Evolutionary conservation across 805 yeast genomes (phyloP).

Genomic region (Grigorovia humatica): DNA sequence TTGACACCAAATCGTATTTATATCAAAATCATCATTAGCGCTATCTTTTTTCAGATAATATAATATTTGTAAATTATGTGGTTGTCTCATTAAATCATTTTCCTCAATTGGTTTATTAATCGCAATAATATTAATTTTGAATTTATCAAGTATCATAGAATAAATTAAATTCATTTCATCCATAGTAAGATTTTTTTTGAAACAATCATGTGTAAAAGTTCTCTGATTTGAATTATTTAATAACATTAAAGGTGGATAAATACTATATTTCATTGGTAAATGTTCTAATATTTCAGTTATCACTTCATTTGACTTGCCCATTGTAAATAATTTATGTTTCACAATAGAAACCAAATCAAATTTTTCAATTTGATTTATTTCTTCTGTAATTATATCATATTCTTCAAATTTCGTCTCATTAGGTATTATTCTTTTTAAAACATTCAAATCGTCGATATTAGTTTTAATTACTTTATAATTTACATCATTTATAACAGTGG

Average conservation of each 20-base stretch:
- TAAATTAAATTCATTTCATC: conserved; percentile 10
- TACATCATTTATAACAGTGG: conserved; percentile 3
- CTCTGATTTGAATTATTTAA: conserved; percentile 36
- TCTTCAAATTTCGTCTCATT: conserved; percentile 1
- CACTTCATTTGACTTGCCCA: not conserved
- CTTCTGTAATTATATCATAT: conserved; percentile 2
- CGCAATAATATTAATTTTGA: conserved; percentile 49
- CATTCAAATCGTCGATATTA: conserved; percentile 4
- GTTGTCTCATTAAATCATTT: conserved; percentile 50
- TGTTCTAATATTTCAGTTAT: conserved; percentile 8
- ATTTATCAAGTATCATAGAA: conserved; percentile 7
- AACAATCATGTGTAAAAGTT: conserved; percentile 34
- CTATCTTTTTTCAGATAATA: conserved; percentile 11
- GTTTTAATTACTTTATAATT: conserved; percentile 17
- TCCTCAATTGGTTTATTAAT: conserved; percentile 56
- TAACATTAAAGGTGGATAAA: conserved; percentile 60
- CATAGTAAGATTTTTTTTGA: not conserved
- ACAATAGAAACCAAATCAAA: not conserved
- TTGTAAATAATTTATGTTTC: not conserved
- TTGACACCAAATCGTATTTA: conserved; percentile 53
- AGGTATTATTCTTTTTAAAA: conserved; percentile 1
- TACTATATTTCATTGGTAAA: conserved; percentile 38
- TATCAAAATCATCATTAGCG: conserved; percentile 15
- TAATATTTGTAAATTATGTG: conserved; percentile 48
- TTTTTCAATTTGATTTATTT: no score